phyloP scores from a whole-genome alignment of 441 rosid species.

The Gossypium davidsonii region DNA sequence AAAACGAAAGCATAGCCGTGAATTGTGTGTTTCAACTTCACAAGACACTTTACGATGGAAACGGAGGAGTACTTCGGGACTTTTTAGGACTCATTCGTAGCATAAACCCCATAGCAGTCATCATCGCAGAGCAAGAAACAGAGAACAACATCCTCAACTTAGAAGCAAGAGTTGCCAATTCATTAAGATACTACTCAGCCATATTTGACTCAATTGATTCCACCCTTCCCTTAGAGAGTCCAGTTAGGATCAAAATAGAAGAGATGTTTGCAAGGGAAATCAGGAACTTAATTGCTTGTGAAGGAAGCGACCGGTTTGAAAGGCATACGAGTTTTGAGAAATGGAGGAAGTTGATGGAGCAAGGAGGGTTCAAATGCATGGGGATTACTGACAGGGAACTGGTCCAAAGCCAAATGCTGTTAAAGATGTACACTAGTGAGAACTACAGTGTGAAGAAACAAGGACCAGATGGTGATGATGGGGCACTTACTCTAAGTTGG shows the following conservation, averaged over 20 bases:
- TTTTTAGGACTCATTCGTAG: conserved; percentile 69
- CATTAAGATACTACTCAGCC: conserved; percentile 70
- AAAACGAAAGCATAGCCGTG: conserved; percentile 68
- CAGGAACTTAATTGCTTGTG: conserved; percentile 75
- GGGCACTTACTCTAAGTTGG: conserved; percentile 68
- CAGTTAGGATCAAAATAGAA: conserved; percentile 64
- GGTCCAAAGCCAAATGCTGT: conserved; percentile 74
- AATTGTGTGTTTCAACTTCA: conserved; percentile 82
- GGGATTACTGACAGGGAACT: conserved; percentile 67
- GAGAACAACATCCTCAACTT: conserved; percentile 43
- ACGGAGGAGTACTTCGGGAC: conserved; percentile 64
- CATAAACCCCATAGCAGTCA: conserved; percentile 58
- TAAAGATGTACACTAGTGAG: conserved; percentile 61
- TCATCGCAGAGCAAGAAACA: conserved; percentile 83
- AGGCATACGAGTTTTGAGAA: conserved; percentile 65
- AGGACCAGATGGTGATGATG: conserved; percentile 39
- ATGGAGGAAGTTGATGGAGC: conserved; percentile 79
- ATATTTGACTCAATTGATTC: conserved; percentile 67
- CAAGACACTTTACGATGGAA: conserved; percentile 61
- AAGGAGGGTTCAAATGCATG: conserved; percentile 55
- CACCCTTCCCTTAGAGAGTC: conserved; percentile 57
- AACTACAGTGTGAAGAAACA: conserved; percentile 40
- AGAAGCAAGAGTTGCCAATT: conserved; percentile 61
- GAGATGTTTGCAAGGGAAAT: conserved; percentile 83
- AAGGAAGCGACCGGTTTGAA: conserved; percentile 79